A percentile compares a stretch with the other conserved stretches of the same genome.
Evolutionary conservation across 805 yeast genomes (phyloP).

Genomic region (Candida tibetensis): DNA sequence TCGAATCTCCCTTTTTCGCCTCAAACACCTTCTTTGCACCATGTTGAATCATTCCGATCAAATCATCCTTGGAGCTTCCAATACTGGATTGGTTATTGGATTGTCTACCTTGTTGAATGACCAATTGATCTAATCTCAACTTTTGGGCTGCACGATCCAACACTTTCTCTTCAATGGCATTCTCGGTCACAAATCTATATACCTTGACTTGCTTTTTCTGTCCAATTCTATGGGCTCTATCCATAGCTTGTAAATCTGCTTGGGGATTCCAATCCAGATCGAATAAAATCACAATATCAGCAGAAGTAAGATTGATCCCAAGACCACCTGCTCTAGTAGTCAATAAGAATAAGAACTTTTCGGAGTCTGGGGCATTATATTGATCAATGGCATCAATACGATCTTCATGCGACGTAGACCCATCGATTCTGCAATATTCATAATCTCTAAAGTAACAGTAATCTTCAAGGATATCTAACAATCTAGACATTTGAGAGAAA

Average conservation of each 20-base stretch:
- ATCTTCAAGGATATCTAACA: conserved; percentile 87
- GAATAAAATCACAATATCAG: conserved; percentile 83
- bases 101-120: conserved; percentile 87
- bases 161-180: conserved; percentile 95
- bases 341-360: conserved; percentile 77
- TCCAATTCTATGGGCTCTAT: conserved; percentile 95
- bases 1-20: conserved; percentile 25
- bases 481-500: conserved; percentile 90
- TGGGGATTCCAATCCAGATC: conserved; percentile 99
- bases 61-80: conserved; percentile 75
- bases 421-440: conserved; percentile 90
- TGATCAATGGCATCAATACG: conserved; percentile 91
- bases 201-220: conserved; percentile 95
- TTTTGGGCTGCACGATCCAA: conserved; percentile 95
- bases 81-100: conserved; percentile 35
- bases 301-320: conserved; percentile 89
- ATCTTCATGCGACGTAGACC: conserved; percentile 89
- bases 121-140: conserved; percentile 86
- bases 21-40: conserved; percentile 92
- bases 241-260: conserved; percentile 98
- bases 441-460: conserved; percentile 83
- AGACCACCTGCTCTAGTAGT: conserved; percentile 97
- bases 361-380: conserved; percentile 76
- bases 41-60: conserved; percentile 92
- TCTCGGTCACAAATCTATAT: conserved; percentile 88